Evolutionary conservation across 106 monocot genomes (phyloP).

Genomic region (Dendrobium officinale): DNA sequence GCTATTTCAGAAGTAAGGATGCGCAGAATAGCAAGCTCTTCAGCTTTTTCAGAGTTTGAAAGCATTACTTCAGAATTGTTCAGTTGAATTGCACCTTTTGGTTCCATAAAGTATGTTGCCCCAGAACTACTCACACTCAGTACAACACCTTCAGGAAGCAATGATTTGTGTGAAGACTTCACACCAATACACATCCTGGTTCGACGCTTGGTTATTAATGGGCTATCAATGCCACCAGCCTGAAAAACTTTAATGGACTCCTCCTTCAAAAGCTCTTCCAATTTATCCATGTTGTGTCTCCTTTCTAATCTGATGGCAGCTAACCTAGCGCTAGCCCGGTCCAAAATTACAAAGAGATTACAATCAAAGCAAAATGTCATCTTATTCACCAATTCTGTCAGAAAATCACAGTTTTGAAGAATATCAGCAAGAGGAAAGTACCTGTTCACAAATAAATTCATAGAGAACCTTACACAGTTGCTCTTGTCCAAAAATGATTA

Average conservation of each 20-base stretch:
- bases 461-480: slow-evolving; percentile 5
- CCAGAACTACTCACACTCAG: slow-evolving; percentile 85
- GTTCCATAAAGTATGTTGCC: slow-evolving; percentile 87
- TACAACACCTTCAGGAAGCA: slow-evolving; percentile 79
- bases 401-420: slow-evolving; percentile 57
- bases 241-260: slow-evolving; percentile 55
- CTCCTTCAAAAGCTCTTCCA: slow-evolving; percentile 49
- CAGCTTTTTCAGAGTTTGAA: slow-evolving; percentile 57
- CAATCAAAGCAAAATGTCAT: slow-evolving; percentile 63
- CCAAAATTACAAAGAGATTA: slow-evolving; percentile 48
- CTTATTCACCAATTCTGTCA: slow-evolving; percentile 38
- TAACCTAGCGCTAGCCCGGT: slow-evolving; percentile 64
- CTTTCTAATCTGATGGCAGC: slow-evolving; percentile 55
- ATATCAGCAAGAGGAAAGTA: slow-evolving; percentile 52
- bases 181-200: slow-evolving; percentile 87
- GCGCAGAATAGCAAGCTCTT: slow-evolving; percentile 65
- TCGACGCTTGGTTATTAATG: slow-evolving; percentile 66
- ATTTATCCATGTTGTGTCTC: slow-evolving; percentile 48
- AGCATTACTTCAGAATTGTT: slow-evolving; percentile 87
- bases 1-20: slow-evolving; percentile 63
- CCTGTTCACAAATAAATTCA: slow-evolving; percentile 37
- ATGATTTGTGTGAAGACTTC: slow-evolving; percentile 77
- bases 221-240: slow-evolving; percentile 69
- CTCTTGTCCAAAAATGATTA: too few relatives aligned
- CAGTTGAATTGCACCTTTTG: slow-evolving; percentile 59